Evolutionary conservation across 2,329 filamentous ascomycete genomes (phyloP), one percentile per base, ranked within the genome.

Genomic region (Kalmusia sp.): DNA sequence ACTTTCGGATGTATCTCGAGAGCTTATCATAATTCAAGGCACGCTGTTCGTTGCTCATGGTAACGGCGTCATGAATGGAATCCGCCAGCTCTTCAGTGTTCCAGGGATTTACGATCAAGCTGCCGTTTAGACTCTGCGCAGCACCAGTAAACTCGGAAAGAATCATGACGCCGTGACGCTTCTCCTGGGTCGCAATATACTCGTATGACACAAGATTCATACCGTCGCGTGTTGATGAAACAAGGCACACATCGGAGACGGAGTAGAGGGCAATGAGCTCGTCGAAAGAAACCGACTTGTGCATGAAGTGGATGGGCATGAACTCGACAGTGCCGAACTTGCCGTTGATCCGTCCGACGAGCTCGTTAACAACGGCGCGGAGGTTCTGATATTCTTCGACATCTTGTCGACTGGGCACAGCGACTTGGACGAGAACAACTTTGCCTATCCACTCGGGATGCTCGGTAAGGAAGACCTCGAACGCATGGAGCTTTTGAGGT

Each of bases 171-270:
- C 95, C 95, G 71, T 98, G 92, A 46, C 92, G 88, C 70, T 96
- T 87, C 64, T 91, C 86, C 72, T 99, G 93, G 3, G 91, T 92
- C 21, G 93, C 93, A 62, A 99, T 97, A 79, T 98, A 99, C 76
- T 99, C 93, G 77, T 97, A 98, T 0, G 92, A 96, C 27, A 98
- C 95, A 25, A 99, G 83, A 75, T 99, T 99, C 95, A 99, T 99
- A 69, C 95, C 95, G 72, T 99, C 95, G 44, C 95, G 89, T n/a
- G 91, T 98, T 2, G 91, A 97, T 7, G 90, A 96, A 31, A 96
- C 93, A 12, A 98, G 84, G 72, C 93, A 96, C 38, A 92, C 91
- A 71, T 97, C 95, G 3, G 92, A 95, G 19, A 96, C 89, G 14
- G 92, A 91, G 72, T 98, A 98, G 7, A 98, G 84, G 0, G 93